Percentiles rank a stretch among this genome's conserved stretches.
These are phyloP conservation scores for Xanthoparmelia taractica DNA, from an alignment of 495 filamentous ascomycete genomes.

Conservation along the genomic window DNA sequence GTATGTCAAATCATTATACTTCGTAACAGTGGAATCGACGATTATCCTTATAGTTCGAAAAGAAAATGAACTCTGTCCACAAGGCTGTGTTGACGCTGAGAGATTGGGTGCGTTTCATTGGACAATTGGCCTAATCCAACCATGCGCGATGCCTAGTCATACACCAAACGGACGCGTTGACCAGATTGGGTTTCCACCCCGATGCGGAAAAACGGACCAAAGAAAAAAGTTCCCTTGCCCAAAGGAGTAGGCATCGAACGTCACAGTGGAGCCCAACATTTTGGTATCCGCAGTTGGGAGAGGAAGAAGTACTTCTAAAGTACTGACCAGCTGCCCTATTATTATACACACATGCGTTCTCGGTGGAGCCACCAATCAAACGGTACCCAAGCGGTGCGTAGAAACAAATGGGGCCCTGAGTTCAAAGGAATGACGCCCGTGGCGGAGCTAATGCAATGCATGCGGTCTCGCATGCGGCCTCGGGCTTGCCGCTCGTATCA, in stretches of 20 bases:
- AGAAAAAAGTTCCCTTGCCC: neutral
- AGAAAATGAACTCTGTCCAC: accelerated
- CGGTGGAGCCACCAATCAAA: neutral
- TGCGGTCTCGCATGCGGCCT: neutral
- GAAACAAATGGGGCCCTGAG: neutral
- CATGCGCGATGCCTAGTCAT: neutral
- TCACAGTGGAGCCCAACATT: neutral
- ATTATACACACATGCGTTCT: no score
- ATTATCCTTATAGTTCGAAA: no score
- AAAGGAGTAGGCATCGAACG: neutral
- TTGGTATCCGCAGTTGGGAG: neutral
- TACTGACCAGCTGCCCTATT: no score
- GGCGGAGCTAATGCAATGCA: slow-evolving; percentile 1
- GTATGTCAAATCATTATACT: neutral
- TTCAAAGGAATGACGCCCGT: neutral
- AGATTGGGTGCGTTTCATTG: neutral
- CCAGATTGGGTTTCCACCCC: neutral
- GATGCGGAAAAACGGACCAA: neutral
- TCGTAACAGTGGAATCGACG: no score
- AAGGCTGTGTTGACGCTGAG: neutral
- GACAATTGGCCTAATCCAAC: neutral
- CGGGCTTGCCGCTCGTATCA: slow-evolving; percentile 4
- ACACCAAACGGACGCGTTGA: neutral
- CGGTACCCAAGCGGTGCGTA: neutral
- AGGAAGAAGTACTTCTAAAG: no score